Conservation (phyloP, 345 rosid genomes). For the Lepidium sativum region DNA sequence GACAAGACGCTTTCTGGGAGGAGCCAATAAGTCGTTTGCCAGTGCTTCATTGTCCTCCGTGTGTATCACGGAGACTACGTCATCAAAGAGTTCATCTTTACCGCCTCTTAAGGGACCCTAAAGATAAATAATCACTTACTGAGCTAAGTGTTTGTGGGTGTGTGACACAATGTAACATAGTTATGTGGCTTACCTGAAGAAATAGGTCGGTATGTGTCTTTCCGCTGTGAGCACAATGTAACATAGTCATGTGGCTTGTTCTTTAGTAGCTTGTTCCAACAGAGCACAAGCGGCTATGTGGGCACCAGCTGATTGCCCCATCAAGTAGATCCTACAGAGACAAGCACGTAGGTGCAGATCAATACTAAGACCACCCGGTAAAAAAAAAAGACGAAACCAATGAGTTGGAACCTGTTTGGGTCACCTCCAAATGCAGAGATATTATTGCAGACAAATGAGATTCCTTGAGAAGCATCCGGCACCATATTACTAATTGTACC, state of each 20-base stretch:
- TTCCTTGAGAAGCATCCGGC: slow-evolving; percentile 75
- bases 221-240: slow-evolving; percentile 81
- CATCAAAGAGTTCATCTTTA: slow-evolving; percentile 69
- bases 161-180: neutral
- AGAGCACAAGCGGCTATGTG: slow-evolving; percentile 89
- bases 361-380: neutral
- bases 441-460: slow-evolving; percentile 74
- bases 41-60: slow-evolving; percentile 54
- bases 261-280: slow-evolving; percentile 83
- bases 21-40: slow-evolving; percentile 53
- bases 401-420: slow-evolving; percentile 58
- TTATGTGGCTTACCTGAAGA: slow-evolving; percentile 58
- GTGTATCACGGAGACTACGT: slow-evolving; percentile 62
- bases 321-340: slow-evolving; percentile 64
- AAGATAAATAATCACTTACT: neutral
- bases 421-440: slow-evolving; percentile 89
- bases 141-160: neutral
- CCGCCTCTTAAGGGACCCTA: slow-evolving; percentile 99
- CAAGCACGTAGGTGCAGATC: slow-evolving; percentile 5
- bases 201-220: slow-evolving; percentile 92
- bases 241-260: too few species aligned
- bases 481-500: slow-evolving; percentile 93
- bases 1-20: slow-evolving; percentile 78
- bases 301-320: slow-evolving; percentile 99
- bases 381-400: neutral